Percentiles rank a stretch among this genome's conserved stretches.
phyloP scores from a whole-genome alignment of 345 rosid genomes.

The Lepidium sativum region DNA sequence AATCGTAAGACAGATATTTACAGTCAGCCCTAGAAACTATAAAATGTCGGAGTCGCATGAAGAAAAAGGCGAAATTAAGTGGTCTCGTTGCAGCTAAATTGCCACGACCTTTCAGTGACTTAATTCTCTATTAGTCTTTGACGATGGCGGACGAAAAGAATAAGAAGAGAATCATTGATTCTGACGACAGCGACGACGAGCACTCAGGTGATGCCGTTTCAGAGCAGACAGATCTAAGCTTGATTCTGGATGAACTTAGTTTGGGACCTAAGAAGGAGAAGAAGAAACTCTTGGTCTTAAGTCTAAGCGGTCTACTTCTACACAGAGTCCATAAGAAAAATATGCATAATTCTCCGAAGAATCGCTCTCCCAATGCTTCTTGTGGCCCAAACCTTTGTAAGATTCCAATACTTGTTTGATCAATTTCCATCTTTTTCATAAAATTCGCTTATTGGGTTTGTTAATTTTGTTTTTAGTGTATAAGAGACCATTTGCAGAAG shows the following conservation, averaged over 20 bases:
- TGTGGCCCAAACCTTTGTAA: constrained; percentile 25
- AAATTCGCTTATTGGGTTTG: not conserved
- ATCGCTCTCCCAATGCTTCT: constrained; percentile 24
- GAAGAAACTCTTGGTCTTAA: constrained; percentile 35
- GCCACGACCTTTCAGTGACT: not conserved
- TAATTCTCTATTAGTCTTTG: not conserved
- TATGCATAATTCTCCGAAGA: not conserved
- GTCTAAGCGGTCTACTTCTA: constrained; percentile 29
- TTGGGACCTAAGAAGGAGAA: constrained; percentile 5
- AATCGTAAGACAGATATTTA: too few relatives aligned
- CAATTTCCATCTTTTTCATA: not conserved
- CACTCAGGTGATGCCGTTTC: not conserved
- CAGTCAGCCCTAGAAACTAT: too few relatives aligned
- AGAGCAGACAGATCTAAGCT: not conserved
- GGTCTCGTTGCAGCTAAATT: constrained; percentile 21
- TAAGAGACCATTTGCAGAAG: constrained; percentile 38
- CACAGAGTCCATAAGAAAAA: constrained; percentile 8
- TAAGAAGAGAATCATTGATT: not conserved
- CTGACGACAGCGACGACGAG: not conserved
- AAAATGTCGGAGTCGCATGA: not conserved
- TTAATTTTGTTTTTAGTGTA: constrained; percentile 22
- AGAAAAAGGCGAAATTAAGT: constrained; percentile 5
- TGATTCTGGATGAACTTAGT: constrained; percentile 4
- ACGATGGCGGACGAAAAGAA: constrained; percentile 3
- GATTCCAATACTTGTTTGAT: not conserved